Base-by-base conservation (phyloP, 1,139 yeast genomes). In the Candida sanyaensis region DNA sequence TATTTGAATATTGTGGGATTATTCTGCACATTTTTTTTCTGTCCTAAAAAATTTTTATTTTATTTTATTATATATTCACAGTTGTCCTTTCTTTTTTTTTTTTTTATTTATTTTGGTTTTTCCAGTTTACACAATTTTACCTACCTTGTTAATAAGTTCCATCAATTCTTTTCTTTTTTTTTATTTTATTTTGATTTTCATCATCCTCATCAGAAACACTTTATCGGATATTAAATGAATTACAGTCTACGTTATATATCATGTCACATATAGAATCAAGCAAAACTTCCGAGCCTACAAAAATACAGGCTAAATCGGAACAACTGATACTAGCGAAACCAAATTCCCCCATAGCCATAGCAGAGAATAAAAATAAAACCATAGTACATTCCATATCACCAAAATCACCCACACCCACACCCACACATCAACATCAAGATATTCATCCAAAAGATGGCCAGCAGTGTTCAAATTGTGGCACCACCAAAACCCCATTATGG, bases 401-500 rank as follows among this genome's bases (percentile, higher is more conserved):
- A 17, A n/a, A 21, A 12, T 12, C 27, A 34, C 27, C 34, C 24
- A 24, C 11, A 34, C 27, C 34, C 24, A 24, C 11, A 27, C 43
- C 38, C 9, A 6, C 23, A 5, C 39, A 11, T 17, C 37, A 21
- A 17, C 31, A 5, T 9, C 34, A 29, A 10, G 42, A 30, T 39
- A 29, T 31, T 10, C 46, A 28, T 12, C 40, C 50, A 2, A 38
- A 48, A 8, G 53, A 53, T 38, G 80, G 79, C 28, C 84, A 80
- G 56, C 73, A 77, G 48, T 82, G 89, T 59, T 75, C 84, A 37
- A 84, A 84, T 62, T 84, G 89, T 59, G 84, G 84, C 6, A 82
- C 87, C n/a, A 78, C 84, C 12, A 75, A 80, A 52, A 84, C 89
- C 0, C 89, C 89, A 2, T 69, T 84, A 9, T 84, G 89, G 89